Evolutionary conservation across 345 rosid species (phyloP).

Genomic region (Sonneratia alba): DNA sequence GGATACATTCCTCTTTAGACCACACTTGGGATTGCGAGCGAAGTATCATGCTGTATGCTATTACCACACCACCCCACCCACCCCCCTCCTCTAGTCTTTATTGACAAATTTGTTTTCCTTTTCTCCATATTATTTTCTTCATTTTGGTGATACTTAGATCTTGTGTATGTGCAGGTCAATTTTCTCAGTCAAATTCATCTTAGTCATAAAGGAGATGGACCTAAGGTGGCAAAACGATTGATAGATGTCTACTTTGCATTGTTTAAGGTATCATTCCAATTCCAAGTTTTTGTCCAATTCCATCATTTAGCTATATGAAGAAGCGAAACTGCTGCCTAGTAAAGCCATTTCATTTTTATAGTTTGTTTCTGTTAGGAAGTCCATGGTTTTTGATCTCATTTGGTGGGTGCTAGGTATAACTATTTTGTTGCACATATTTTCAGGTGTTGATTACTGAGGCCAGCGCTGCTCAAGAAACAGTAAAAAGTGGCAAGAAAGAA

Average conservation of each 20-base stretch:
- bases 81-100: background rate
- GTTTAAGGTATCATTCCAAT: conserved; percentile 54
- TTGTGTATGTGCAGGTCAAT: conserved; percentile 51
- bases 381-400: background rate
- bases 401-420: background rate
- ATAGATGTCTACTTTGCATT: conserved; percentile 90
- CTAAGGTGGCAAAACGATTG: conserved; percentile 76
- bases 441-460: conserved; percentile 70
- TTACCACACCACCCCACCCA: background rate
- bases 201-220: conserved; percentile 79
- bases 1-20: conserved; percentile 84
- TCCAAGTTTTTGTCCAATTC: background rate
- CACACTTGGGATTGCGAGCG: conserved; percentile 72
- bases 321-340: background rate
- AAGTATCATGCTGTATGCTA: conserved; percentile 82
- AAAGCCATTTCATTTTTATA: background rate
- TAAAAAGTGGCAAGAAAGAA: conserved; percentile 19
- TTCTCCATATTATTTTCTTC: background rate
- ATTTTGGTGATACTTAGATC: background rate
- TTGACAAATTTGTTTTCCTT: background rate
- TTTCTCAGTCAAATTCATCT: conserved; percentile 81
- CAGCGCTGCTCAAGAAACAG: conserved; percentile 22
- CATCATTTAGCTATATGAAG: background rate
- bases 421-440: conserved; percentile 14
- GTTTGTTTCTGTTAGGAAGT: background rate